Evolutionary conservation across 495 filamentous ascomycete genomes (phyloP).

Genomic region (Aspergillus conjunctus): DNA sequence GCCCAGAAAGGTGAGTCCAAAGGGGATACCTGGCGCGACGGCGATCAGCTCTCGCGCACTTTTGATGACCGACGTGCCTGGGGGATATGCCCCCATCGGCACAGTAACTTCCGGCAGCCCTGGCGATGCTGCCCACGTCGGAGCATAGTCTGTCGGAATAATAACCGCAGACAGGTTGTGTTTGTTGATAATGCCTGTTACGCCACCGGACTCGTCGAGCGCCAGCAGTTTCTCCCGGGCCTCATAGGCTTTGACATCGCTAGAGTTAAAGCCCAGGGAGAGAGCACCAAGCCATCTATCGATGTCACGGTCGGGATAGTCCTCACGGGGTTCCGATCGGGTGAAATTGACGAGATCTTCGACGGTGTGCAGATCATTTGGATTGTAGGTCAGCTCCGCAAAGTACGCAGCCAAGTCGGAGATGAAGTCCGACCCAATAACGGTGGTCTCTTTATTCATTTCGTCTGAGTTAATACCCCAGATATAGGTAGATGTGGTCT

Average conservation of each 20-base stretch:
- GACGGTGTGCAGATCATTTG: neutral
- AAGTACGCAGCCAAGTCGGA: neutral
- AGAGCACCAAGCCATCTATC: neutral
- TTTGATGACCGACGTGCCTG: neutral
- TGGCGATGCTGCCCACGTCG: neutral
- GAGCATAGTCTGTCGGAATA: neutral
- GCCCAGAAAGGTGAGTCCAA: neutral
- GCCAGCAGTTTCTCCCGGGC: neutral
- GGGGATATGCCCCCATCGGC: slow-evolving; percentile 3
- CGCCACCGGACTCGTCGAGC: neutral
- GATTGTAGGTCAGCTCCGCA: neutral
- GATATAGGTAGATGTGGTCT: neutral
- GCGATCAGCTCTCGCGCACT: neutral
- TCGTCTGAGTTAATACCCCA: neutral
- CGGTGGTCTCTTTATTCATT: neutral
- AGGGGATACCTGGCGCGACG: neutral
- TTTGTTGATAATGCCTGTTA: neutral
- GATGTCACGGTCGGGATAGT: neutral
- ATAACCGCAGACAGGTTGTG: neutral
- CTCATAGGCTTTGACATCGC: neutral
- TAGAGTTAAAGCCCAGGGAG: neutral
- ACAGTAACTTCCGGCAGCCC: neutral
- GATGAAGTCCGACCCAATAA: neutral
- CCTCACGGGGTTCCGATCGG: neutral
- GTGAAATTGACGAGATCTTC: neutral